Evolutionary conservation across 805 yeast genomes (phyloP).

Genomic region (Priceomyces castillae): DNA sequence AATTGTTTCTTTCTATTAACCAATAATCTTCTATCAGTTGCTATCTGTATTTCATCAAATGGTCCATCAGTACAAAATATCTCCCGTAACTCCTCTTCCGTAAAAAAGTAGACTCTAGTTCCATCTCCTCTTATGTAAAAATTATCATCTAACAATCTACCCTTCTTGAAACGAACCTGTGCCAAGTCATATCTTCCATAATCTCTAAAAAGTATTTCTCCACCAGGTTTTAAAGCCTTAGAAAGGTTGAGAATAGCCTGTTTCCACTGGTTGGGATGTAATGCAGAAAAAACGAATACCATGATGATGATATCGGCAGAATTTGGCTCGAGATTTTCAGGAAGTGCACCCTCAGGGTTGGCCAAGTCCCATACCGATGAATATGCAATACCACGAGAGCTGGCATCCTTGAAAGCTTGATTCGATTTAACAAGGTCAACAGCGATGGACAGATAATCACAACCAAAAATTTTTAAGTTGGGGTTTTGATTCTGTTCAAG

Average conservation of each 20-base stretch:
- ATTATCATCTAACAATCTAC: constrained; percentile 83
- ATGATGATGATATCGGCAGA: constrained; percentile 90
- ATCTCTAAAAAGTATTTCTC: constrained; percentile 83
- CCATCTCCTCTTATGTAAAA: constrained; percentile 98
- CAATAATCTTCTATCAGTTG: constrained; percentile 83
- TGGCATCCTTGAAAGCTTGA: constrained; percentile 55
- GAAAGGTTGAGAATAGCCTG: constrained; percentile 70
- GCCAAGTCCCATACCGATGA: constrained; percentile 97
- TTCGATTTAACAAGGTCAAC: constrained; percentile 76
- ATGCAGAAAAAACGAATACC: constrained; percentile 91
- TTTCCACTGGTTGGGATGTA: constrained; percentile 88
- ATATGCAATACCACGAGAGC: constrained; percentile 50
- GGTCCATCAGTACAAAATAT: constrained; percentile 52
- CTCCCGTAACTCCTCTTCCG: constrained; percentile 82
- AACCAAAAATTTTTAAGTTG: constrained; percentile 71
- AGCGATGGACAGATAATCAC: constrained; percentile 87
- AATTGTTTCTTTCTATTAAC: constrained; percentile 90
- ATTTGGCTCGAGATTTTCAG: constrained; percentile 77
- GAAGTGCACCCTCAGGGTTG: constrained; percentile 66
- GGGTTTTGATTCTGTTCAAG: constrained; percentile 78
- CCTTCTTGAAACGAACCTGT: constrained; percentile 88
- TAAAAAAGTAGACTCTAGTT: constrained; percentile 93
- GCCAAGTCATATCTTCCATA: constrained; percentile 96
- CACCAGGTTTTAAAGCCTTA: constrained; percentile 87
- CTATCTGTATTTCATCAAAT: constrained; percentile 73